Percentiles rank a stretch among this genome's conserved stretches.
These are phyloP conservation scores for Irpex sp. DNA, from an alignment of 1,284 basidiomycete species.

Conservation along the genomic window DNA sequence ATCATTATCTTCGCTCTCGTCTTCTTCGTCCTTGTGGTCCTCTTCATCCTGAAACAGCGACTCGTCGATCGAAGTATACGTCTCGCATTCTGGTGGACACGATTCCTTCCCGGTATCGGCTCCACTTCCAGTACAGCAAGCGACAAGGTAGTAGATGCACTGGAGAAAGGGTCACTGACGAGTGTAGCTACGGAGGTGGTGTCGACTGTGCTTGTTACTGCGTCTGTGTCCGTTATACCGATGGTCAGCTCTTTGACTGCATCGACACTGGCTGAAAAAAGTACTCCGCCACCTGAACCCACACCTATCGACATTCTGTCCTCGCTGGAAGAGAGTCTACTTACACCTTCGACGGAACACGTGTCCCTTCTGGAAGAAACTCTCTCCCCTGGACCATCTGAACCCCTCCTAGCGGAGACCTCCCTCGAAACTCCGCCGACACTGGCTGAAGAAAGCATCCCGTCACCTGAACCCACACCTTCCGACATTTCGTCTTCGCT, in stretches of 20 bases:
- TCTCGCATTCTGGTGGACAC: conserved; percentile 78
- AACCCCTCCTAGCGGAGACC: too few species aligned
- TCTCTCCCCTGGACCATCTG: neutral
- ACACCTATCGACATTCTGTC: neutral
- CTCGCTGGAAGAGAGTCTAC: neutral
- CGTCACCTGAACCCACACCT: neutral
- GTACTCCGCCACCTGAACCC: neutral
- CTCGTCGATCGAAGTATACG: conserved; percentile 71
- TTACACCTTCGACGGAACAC: neutral
- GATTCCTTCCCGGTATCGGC: conserved; percentile 48
- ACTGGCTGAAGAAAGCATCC: neutral
- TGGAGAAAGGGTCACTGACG: conserved; percentile 21
- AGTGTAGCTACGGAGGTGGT: neutral
- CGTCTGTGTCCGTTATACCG: neutral
- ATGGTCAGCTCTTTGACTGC: neutral
- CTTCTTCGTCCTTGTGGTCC: conserved; percentile 83
- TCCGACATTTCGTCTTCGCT: neutral
- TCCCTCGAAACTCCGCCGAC: neutral
- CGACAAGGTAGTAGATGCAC: conserved; percentile 19
- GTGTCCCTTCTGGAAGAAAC: neutral
- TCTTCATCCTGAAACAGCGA: conserved; percentile 84
- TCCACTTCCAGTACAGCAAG: conserved; percentile 7
- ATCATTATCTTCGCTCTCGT: conserved; percentile 73
- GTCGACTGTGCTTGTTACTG: neutral
- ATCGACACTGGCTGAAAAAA: neutral